Evolutionary conservation across 2,329 filamentous ascomycete genomes (phyloP), one percentile per base, ranked within the genome.

Genomic region (Microdochium trichocladiopsis): DNA sequence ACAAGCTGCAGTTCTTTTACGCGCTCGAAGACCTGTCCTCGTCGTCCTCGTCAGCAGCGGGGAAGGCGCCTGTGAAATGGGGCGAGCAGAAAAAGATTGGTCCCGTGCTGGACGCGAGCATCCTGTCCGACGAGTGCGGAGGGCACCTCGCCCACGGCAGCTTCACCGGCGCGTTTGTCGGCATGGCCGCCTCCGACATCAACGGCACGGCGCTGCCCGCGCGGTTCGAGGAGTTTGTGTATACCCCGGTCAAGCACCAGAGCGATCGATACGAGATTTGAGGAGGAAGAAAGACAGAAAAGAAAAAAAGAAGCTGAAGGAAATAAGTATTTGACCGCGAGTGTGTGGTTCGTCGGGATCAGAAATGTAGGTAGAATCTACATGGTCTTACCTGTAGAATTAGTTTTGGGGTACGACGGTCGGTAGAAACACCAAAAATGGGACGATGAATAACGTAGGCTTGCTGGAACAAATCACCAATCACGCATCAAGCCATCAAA

Each of bases 81-180:
- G 68, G 67, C 6, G 64, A 70, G 24, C 55, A 80, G 54, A 69
- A 71, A 59, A 66, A 72, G 55, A 69, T 84, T 49, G 82, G 82
- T 0, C 77, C 77, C 0, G 74, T 80, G 1, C 76, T 77, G 47
- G 79, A 85, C 57, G 82, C 81, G 0, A 79, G 78, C 6, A 77
- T 84, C 14, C 54, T 85, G 8, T 80, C 75, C 11, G 82, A 86
- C 58, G 82, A 86, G 66, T 85, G 82, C 53, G 82, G 82, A 10
- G 82, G 81, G 0, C 80, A 84, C 55, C 74, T 77, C 55, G 73
- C 69, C 2, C 79, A 84, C 56, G 82, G 82, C 1, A 85, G 82
- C 62, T 86, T 85, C 56, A 85, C 82, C 0, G 82, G 82, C 0
- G 79, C 82, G 0, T 82, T 82, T 67, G 74, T 81, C 1, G 79